Percentiles rank a stretch among this genome's conserved stretches.
These are phyloP conservation scores for Stagonosporopsis cucurbitacearum DNA, from an alignment of 2,329 filamentous ascomycete genomes.

Conservation along the genomic window DNA sequence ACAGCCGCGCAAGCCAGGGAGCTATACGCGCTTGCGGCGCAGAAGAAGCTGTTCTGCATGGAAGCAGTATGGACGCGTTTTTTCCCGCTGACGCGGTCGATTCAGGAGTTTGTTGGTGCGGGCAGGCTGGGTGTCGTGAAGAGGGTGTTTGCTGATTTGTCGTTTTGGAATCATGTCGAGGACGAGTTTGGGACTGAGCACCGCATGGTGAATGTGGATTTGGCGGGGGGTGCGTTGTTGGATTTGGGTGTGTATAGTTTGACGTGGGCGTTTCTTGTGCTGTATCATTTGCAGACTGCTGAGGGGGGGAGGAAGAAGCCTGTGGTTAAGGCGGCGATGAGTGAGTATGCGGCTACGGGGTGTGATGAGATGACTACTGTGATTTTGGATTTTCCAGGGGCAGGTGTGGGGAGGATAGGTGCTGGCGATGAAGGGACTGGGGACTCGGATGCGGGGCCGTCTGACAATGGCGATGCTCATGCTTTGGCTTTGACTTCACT, in stretches of 20 bases:
- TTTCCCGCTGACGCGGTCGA: constrained; percentile 79
- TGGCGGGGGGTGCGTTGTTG: constrained; percentile 81
- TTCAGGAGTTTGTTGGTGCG: constrained; percentile 66
- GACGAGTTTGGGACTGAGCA: constrained; percentile 59
- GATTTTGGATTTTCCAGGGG: neutral
- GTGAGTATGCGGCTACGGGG: constrained; percentile 1
- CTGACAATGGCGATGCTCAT: constrained; percentile 7
- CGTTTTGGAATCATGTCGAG: constrained; percentile 61
- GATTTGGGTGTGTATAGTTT: constrained; percentile 87
- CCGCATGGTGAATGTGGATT: constrained; percentile 80
- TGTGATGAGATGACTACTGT: constrained; percentile 10
- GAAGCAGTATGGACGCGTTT: constrained; percentile 84
- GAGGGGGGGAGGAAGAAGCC: constrained; percentile 64
- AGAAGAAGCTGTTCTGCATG: constrained; percentile 62
- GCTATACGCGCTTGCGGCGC: constrained; percentile 72
- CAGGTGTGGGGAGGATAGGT: neutral
- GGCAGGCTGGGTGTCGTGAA: constrained; percentile 61
- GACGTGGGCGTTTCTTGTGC: constrained; percentile 86
- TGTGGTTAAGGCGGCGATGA: constrained; percentile 57
- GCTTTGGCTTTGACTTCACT: constrained; percentile 57
- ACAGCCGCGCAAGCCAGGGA: constrained; percentile 77
- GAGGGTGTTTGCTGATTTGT: constrained; percentile 63
- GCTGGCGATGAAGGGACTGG: neutral
- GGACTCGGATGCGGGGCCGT: neutral
- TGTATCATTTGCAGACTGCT: constrained; percentile 68